These are phyloP conservation scores for Brassica rapa DNA, from an alignment of 345 rosid genomes.

Conservation along the genomic window DNA sequence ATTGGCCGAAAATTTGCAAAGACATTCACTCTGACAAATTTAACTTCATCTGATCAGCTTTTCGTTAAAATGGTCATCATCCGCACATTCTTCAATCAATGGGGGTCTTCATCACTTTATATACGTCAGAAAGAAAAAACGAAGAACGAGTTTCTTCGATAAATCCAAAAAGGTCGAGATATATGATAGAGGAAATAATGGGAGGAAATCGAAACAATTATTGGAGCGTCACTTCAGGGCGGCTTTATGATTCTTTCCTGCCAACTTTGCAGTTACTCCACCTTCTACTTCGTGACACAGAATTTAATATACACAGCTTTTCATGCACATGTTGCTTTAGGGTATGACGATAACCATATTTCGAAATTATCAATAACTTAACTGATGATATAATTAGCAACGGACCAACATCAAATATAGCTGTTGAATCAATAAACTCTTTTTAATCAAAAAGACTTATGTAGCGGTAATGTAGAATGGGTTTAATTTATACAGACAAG, in stretches of 20 bases:
- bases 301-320: conserved; percentile 33
- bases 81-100: conserved; percentile 41
- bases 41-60: conserved; percentile 42
- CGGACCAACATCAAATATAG: background rate
- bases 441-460: background rate
- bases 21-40: conserved; percentile 39
- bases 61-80: conserved; percentile 39
- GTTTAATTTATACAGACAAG: background rate
- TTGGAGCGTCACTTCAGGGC: conserved; percentile 44
- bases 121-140: background rate
- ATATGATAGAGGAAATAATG: conserved; percentile 9
- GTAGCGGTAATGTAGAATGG: background rate
- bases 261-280: conserved; percentile 37
- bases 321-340: conserved; percentile 1
- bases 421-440: background rate
- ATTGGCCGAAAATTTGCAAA: conserved; percentile 19
- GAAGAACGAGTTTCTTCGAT: conserved; percentile 27
- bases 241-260: conserved; percentile 38
- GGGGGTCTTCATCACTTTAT: conserved; percentile 25
- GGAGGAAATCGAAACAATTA: conserved; percentile 34
- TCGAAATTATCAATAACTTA: background rate
- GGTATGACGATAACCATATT: background rate
- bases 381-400: background rate
- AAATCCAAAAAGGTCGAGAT: conserved; percentile 34
- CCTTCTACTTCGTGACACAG: conserved; percentile 34